Evolutionary conservation across 169 alveolate genomes (phyloP).

Genomic region (Eimeria tenella): DNA sequence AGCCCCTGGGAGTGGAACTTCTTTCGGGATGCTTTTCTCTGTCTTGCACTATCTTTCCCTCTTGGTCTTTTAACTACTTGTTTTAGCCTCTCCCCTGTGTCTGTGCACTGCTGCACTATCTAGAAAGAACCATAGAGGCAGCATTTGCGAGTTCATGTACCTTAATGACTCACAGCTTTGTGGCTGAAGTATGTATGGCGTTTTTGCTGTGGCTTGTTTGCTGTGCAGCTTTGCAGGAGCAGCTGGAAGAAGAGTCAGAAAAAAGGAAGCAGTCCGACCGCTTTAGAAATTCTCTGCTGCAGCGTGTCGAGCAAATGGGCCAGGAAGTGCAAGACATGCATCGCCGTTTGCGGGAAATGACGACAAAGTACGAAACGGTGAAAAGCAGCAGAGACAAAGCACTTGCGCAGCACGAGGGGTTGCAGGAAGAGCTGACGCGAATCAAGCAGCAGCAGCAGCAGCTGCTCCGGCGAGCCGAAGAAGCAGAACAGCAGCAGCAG

Average conservation of each 20-base stretch:
- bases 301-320: slow-evolving; percentile 18
- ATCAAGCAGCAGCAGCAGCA: slow-evolving; percentile 49
- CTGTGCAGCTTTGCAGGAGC: slow-evolving; percentile 18
- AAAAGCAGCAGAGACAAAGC: slow-evolving; percentile 38
- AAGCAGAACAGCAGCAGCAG: slow-evolving; percentile 11
- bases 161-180: no score
- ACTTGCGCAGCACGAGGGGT: slow-evolving; percentile 4
- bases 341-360: neutral
- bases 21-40: neutral
- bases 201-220: neutral
- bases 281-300: neutral
- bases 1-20: neutral
- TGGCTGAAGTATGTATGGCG: neutral
- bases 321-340: neutral
- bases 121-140: no score
- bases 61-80: neutral
- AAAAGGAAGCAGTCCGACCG: slow-evolving; percentile 19
- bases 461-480: slow-evolving; percentile 14
- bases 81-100: neutral
- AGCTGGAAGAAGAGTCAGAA: neutral
- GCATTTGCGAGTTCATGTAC: no score
- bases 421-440: slow-evolving; percentile 19
- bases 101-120: neutral
- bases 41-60: neutral
- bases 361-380: slow-evolving; percentile 12